These are phyloP conservation scores for Sarocladium kiliense DNA, from an alignment of 2,329 filamentous ascomycete genomes.

Conservation along the genomic window DNA sequence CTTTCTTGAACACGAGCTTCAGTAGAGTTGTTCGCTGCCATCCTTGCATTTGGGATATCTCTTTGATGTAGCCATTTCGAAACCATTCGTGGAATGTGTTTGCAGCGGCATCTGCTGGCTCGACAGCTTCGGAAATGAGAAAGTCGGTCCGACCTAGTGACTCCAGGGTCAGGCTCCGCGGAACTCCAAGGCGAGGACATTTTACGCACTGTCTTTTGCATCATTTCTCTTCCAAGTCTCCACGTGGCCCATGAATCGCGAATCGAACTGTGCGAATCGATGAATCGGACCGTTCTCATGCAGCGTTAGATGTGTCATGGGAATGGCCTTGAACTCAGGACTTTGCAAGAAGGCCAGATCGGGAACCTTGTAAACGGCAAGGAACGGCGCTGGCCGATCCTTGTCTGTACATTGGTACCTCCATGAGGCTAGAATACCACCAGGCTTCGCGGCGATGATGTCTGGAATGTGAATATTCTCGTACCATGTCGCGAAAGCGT, in stretches of 20 bases:
- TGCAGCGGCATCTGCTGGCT: not conserved
- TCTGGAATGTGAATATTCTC: not conserved
- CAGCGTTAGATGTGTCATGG: not conserved
- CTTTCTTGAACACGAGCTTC: not conserved
- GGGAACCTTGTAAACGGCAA: not conserved
- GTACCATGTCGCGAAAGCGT: not conserved
- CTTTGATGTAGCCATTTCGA: not conserved
- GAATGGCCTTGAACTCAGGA: not conserved
- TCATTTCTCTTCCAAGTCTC: slow-evolving; percentile 1
- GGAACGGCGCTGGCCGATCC: not conserved
- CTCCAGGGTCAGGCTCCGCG: no score
- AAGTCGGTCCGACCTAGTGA: not conserved
- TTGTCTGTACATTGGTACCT: not conserved
- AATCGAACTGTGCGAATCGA: not conserved
- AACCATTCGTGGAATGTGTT: not conserved
- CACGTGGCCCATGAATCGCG: not conserved
- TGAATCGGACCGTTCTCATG: slow-evolving; percentile 1
- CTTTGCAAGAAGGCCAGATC: not conserved
- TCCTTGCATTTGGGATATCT: not conserved
- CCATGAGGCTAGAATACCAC: not conserved
- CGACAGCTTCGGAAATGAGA: not conserved
- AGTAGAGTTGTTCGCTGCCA: not conserved
- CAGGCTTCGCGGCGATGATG: slow-evolving; percentile 1
- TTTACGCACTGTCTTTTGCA: not conserved
- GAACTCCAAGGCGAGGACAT: not conserved